Percentiles rank a stretch among this genome's conserved stretches.
phyloP scores from a whole-genome alignment of 192 early-diverging fungal genomes.

The Linnemannia elongata region DNA sequence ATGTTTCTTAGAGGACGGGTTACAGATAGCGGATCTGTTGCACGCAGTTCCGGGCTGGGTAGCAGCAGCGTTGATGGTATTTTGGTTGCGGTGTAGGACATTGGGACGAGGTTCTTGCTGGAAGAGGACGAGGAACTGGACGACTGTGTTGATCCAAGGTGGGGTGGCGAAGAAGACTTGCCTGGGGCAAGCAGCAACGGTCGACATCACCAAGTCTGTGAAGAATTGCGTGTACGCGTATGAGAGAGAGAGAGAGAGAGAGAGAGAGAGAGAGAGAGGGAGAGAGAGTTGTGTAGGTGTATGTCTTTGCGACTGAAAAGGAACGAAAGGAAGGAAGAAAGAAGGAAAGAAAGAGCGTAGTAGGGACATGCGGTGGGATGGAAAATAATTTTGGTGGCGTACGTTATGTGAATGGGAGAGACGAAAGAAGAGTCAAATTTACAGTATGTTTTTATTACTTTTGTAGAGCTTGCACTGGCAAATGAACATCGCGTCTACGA shows the following conservation, averaged over 20 bases:
- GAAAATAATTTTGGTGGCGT: no score
- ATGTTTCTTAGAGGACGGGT: neutral
- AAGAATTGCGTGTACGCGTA: neutral
- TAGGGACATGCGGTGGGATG: no score
- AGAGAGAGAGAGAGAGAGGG: no score
- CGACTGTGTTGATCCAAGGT: neutral
- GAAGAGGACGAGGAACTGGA: neutral
- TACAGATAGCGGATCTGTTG: neutral
- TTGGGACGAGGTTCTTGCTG: neutral
- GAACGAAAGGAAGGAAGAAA: no score
- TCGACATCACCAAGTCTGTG: neutral
- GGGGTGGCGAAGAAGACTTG: neutral
- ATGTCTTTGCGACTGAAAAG: no score
- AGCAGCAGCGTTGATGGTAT: neutral
- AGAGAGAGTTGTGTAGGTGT: no score
- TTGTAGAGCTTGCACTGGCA: no score
- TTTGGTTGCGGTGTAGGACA: neutral
- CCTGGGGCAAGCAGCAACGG: neutral
- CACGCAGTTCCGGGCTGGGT: neutral
- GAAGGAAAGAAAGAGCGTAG: no score
- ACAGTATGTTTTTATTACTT: no score
- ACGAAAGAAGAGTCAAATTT: no score
- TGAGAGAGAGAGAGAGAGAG: neutral
- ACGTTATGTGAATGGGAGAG: no score
- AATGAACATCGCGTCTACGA: neutral